These are phyloP conservation scores for Lactarius indigo DNA, from an alignment of 768 basidiomycete species.

Conservation along the genomic window DNA sequence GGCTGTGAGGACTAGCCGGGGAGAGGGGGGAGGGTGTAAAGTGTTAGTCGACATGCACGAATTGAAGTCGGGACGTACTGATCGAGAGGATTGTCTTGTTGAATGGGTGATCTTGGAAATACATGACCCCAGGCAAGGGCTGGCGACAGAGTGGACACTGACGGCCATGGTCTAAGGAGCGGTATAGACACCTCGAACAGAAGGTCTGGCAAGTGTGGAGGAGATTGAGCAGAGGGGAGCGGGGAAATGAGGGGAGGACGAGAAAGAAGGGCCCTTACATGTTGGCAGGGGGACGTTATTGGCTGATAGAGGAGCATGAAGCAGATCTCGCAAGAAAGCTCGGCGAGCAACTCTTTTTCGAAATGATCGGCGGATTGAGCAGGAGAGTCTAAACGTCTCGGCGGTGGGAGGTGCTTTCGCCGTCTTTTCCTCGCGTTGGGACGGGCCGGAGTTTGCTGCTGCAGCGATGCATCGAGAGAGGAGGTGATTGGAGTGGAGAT, in stretches of 20 bases:
- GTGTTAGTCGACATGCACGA: neutral
- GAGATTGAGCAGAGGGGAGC: neutral
- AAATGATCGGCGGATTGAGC: conserved; percentile 38
- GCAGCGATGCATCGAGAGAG: conserved; percentile 10
- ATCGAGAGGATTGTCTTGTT: conserved; percentile 72
- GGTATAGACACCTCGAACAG: conserved; percentile 83
- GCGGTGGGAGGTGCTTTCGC: conserved; percentile 31
- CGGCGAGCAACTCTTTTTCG: conserved; percentile 59
- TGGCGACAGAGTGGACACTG: conserved; percentile 86
- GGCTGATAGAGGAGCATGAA: conserved; percentile 80
- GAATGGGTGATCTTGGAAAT: conserved; percentile 75
- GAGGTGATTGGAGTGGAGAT: conserved; percentile 10
- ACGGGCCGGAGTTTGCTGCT: conserved; percentile 26
- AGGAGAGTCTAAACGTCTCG: conserved; percentile 30
- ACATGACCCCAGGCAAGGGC: conserved; percentile 67
- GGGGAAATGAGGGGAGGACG: conserved; percentile 6
- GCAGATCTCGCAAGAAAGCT: conserved; percentile 91
- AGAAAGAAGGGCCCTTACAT: conserved; percentile 50
- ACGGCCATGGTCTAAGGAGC: conserved; percentile 81
- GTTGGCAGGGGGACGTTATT: conserved; percentile 92
- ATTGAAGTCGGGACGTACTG: conserved; percentile 37
- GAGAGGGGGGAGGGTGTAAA: conserved; percentile 16
- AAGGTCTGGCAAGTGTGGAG: conserved; percentile 62
- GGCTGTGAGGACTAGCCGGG: conserved; percentile 54
- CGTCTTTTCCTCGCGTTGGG: conserved; percentile 30